Base-by-base conservation (phyloP, 345 rosid species). In the Microcos paniculata region DNA sequence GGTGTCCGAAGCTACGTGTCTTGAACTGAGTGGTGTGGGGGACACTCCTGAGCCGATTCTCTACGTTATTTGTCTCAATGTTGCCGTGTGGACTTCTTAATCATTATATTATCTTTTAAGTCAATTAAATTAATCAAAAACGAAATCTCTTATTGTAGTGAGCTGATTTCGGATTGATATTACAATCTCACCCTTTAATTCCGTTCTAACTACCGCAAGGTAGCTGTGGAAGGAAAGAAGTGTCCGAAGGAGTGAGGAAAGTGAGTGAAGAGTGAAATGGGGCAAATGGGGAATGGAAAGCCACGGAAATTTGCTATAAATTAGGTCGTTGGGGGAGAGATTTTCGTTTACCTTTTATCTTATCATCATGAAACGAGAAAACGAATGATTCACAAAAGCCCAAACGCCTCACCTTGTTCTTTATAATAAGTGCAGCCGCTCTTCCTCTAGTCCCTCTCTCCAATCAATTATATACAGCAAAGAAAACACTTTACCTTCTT, bases 301-400 rank as follows among this genome's bases (percentile, higher is more conserved):
- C 2, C n/a, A 4, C 10, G 59, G 53, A 55, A 30, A 2, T 7
- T 48, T 55, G 26, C 42, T 74, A 80, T 84, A 86, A 76, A 80
- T 80, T 21, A 2, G 66, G 51, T 58, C 1, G 45, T 23, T 19
- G 30, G 69, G 21, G 4, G 13, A 8, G 15, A 0, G 38, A 3
- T 14, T 59, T n/a, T 24, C 0, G 51, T 73, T 83, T 70, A 76
- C 84, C 48, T 69, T 49, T 69, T 51, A 51, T 15, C 79, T 82
- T 55, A 75, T 75, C 84, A 49, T 4, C 84, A 49, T 4, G 61
- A 42, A 77, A 12, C 30, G 16, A 23, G 61, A 31, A 58, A 73
- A 75, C 78, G 81, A 76, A 65, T 57, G 79, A 80, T 72, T 58
- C 74, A 19, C n/a, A 61, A 62, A 42, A 73, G 53, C 65, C 80